Percentiles rank a stretch among this genome's conserved stretches.
Evolutionary conservation across 306 rosid species (phyloP).

Genomic region (Malus orientalis): DNA sequence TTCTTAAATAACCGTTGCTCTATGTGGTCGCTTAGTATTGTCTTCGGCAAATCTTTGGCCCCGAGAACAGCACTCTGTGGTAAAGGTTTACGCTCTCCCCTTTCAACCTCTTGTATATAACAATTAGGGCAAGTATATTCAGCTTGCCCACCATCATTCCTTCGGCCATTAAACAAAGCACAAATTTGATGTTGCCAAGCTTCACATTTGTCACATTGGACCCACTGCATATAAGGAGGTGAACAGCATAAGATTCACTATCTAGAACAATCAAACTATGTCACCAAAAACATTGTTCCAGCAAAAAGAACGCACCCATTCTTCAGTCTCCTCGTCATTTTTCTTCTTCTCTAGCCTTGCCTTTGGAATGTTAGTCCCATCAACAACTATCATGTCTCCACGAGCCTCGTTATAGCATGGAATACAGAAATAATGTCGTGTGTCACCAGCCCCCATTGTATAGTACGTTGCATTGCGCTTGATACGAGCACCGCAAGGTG

Average conservation of each 20-base stretch:
- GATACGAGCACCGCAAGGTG: constrained; percentile 89
- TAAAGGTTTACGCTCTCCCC: constrained; percentile 92
- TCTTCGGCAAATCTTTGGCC: constrained; percentile 91
- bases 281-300: not conserved
- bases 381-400: constrained; percentile 72
- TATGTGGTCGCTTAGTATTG: constrained; percentile 82
- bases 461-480: constrained; percentile 89
- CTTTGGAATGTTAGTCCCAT: constrained; percentile 73
- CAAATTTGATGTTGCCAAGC: constrained; percentile 99
- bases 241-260: constrained; percentile 22
- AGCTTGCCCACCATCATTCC: constrained; percentile 96
- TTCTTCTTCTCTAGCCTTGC: constrained; percentile 86
- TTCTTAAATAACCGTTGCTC: constrained; percentile 65
- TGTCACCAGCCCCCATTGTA: constrained; percentile 88
- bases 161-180: constrained; percentile 90
- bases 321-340: constrained; percentile 97
- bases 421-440: constrained; percentile 85
- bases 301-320: constrained; percentile 52
- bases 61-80: constrained; percentile 98
- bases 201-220: constrained; percentile 99
- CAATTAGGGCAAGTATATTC: constrained; percentile 98
- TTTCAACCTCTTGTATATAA: constrained; percentile 72
- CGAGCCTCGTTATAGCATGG: constrained; percentile 95
- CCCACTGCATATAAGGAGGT: constrained; percentile 63
- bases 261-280: constrained; percentile 5